Evolutionary conservation across 768 basidiomycete species (phyloP).

Genomic region (Suillus plorans): DNA sequence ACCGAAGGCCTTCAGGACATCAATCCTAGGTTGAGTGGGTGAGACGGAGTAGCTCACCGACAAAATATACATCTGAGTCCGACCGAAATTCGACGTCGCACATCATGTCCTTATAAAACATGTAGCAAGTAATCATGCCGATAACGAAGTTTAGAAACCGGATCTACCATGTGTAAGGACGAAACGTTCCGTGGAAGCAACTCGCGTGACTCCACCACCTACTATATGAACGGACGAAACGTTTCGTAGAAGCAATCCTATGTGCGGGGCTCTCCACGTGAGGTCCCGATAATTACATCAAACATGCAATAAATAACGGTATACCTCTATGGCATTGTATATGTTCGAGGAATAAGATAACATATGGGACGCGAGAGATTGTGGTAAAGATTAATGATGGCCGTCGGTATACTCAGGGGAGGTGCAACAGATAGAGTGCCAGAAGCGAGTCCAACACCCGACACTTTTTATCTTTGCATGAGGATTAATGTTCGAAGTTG

Average conservation of each 20-base stretch:
- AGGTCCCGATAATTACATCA: not conserved
- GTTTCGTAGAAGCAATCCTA: too few species aligned
- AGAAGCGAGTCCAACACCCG: not conserved
- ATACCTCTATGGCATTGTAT: not conserved
- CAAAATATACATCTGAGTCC: not conserved
- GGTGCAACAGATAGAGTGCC: not conserved
- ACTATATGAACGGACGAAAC: too few species aligned
- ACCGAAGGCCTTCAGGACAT: not conserved
- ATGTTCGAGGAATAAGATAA: not conserved
- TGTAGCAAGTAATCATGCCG: too few species aligned
- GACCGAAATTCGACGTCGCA: not conserved
- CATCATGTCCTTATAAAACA: not conserved
- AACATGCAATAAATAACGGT: not conserved
- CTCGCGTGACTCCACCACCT: too few species aligned
- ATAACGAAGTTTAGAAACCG: too few species aligned
- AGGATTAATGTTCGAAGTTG: not conserved
- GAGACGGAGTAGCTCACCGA: not conserved
- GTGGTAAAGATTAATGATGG: not conserved
- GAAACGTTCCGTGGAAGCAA: not conserved
- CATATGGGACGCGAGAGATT: not conserved
- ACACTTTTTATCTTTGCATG: not conserved
- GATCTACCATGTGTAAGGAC: not conserved
- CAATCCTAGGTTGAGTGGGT: not conserved
- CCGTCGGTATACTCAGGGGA: not conserved
- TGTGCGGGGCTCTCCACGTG: not conserved